Conservation (phyloP, 2,329 filamentous ascomycete species). For the Fusarium euwallaceae region DNA sequence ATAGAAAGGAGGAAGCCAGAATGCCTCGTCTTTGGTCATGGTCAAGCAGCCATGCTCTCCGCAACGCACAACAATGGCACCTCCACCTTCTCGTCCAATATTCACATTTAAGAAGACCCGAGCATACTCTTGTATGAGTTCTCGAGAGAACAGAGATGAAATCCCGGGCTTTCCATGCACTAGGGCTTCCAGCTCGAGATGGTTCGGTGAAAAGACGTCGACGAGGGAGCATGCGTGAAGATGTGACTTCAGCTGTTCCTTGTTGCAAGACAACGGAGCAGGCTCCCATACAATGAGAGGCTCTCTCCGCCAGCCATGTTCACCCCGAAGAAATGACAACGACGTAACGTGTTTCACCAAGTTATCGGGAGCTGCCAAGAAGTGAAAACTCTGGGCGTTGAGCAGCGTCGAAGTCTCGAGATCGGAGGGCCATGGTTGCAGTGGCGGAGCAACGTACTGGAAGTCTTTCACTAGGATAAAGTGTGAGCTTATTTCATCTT, state of each 20-base stretch:
- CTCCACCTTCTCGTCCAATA: not conserved
- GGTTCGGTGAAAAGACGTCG: not conserved
- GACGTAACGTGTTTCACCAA: not conserved
- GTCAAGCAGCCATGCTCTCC: not conserved
- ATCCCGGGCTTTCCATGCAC: not conserved
- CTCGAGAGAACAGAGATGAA: too few relatives aligned
- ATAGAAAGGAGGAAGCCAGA: conserved; percentile 3
- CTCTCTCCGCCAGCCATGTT: not conserved
- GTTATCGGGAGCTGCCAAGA: not conserved
- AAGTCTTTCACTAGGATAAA: not conserved
- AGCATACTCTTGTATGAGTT: not conserved
- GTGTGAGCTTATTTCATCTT: not conserved
- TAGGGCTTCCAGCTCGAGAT: not conserved
- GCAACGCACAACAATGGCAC: not conserved
- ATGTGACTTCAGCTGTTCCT: not conserved
- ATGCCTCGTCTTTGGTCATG: not conserved
- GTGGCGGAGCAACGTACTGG: not conserved
- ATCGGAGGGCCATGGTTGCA: not conserved
- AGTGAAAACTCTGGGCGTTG: not conserved
- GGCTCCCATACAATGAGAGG: conserved; percentile 1
- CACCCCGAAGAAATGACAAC: not conserved
- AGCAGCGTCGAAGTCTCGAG: not conserved
- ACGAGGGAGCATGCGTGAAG: not conserved
- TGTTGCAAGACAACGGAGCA: not conserved
- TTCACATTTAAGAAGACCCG: not conserved